Conservation (phyloP, 1,284 basidiomycete species). For the Pholiota adiposa region DNA sequence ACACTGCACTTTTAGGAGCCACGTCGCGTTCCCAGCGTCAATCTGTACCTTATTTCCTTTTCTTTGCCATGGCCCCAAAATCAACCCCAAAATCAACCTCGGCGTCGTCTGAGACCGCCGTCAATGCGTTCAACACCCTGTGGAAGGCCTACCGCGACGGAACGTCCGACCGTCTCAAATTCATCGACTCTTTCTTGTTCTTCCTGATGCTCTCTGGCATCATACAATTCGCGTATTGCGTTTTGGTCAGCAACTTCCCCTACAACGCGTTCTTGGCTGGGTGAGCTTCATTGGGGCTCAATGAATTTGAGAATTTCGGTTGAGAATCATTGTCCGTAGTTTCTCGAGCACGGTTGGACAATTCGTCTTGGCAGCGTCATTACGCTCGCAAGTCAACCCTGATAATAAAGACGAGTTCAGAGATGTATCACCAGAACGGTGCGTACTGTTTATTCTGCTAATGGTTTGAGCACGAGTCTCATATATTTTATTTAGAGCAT, state of each 20-base stretch:
- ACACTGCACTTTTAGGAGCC: conserved; percentile 22
- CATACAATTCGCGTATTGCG: conserved; percentile 90
- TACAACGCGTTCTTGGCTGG: conserved; percentile 98
- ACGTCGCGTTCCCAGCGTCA: conserved; percentile 31
- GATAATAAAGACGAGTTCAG: conserved; percentile 83
- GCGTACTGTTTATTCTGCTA: conserved; percentile 14
- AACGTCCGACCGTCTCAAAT: conserved; percentile 86
- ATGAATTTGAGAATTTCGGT: too few relatives aligned
- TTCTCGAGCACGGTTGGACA: conserved; percentile 95
- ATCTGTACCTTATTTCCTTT: conserved; percentile 24
- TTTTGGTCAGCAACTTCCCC: conserved; percentile 91
- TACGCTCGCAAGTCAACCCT: conserved; percentile 92
- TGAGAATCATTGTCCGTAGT: conserved; percentile 52
- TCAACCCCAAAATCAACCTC: conserved; percentile 41
- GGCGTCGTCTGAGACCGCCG: conserved; percentile 32
- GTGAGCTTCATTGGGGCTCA: conserved; percentile 66
- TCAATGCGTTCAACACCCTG: conserved; percentile 61
- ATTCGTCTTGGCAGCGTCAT: conserved; percentile 92
- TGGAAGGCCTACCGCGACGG: conserved; percentile 79
- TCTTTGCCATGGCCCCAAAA: conserved; percentile 40
- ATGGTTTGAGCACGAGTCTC: background rate
- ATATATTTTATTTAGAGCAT: conserved; percentile 66
- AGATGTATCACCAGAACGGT: conserved; percentile 95
- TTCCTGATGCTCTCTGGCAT: conserved; percentile 94
- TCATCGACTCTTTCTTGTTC: conserved; percentile 91